These are phyloP conservation scores for Amauroascus niger DNA, from an alignment of 2,329 filamentous ascomycete genomes.

Conservation along the genomic window DNA sequence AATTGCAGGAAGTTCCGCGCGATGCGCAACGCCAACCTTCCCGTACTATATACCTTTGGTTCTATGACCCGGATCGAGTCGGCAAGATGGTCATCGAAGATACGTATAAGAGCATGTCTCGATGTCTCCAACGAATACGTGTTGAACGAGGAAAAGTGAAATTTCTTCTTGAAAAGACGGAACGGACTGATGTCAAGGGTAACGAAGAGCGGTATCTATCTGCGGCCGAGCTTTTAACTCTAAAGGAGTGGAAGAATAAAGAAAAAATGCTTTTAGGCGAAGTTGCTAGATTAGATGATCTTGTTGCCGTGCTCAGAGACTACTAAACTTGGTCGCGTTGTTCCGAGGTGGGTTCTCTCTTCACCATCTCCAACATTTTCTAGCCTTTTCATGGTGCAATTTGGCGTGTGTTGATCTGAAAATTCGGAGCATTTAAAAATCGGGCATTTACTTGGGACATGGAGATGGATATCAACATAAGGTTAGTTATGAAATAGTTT, in stretches of 20 bases:
- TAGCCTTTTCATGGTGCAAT: background rate
- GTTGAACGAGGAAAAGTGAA: constrained; percentile 63
- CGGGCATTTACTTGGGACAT: constrained; percentile 1
- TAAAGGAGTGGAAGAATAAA: constrained; percentile 53
- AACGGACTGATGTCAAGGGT: constrained; percentile 75
- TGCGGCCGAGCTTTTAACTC: constrained; percentile 58
- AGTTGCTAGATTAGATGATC: constrained; percentile 69
- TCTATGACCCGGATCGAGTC: constrained; percentile 68
- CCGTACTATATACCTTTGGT: constrained; percentile 85
- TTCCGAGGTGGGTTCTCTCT: background rate
- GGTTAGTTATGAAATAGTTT: constrained; percentile 5
- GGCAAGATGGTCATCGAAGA: constrained; percentile 63
- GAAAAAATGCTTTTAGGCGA: constrained; percentile 68
- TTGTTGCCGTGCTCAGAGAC: constrained; percentile 75
- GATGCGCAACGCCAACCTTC: constrained; percentile 73
- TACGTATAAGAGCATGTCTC: constrained; percentile 80
- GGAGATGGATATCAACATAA: background rate
- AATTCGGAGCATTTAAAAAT: constrained; percentile 6
- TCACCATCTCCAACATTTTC: background rate
- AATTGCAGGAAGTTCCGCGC: constrained; percentile 87
- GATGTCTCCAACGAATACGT: constrained; percentile 68
- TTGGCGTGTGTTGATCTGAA: background rate
- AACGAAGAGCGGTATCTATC: constrained; percentile 72
- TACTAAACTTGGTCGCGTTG: constrained; percentile 42
- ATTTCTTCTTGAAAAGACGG: constrained; percentile 67